These are phyloP conservation scores for Cardamine chenopodiifolia DNA, from an alignment of 345 rosid genomes.

Conservation along the genomic window DNA sequence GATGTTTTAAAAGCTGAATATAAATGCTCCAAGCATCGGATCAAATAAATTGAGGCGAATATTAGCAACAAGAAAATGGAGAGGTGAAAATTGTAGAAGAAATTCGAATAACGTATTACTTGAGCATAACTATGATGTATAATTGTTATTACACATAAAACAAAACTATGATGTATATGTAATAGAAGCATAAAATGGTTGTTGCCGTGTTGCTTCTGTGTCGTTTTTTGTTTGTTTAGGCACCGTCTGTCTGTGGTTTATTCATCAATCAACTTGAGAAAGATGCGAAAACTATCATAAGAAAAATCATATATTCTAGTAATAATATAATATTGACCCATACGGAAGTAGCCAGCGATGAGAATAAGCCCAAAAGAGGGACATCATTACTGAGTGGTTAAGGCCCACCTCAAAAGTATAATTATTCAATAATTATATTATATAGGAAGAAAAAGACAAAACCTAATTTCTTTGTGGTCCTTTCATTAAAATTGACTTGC, in stretches of 20 bases:
- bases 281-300: conserved; percentile 22
- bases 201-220: conserved; percentile 30
- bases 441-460: conserved; percentile 26
- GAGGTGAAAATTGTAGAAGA: not conserved
- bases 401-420: conserved; percentile 26
- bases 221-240: conserved; percentile 1
- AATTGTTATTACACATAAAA: not conserved
- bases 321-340: conserved; percentile 27
- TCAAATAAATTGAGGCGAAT: conserved; percentile 37
- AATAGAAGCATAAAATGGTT: conserved; percentile 8
- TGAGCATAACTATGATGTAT: conserved; percentile 4
- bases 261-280: conserved; percentile 30
- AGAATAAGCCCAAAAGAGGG: conserved; percentile 42
- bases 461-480: conserved; percentile 41
- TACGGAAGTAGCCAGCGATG: conserved; percentile 33
- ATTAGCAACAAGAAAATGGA: conserved; percentile 14
- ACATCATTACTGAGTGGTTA: conserved; percentile 26
- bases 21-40: conserved; percentile 20
- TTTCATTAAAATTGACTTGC: conserved; percentile 31
- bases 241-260: conserved; percentile 22
- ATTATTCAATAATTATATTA: conserved; percentile 3
- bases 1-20: conserved; percentile 34
- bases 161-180: not conserved
- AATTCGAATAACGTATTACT: conserved; percentile 15
- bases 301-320: not conserved